Percentiles rank a stretch among this genome's conserved stretches.
Evolutionary conservation across 805 yeast genomes (phyloP).

Genomic region (Candida mattraensis): DNA sequence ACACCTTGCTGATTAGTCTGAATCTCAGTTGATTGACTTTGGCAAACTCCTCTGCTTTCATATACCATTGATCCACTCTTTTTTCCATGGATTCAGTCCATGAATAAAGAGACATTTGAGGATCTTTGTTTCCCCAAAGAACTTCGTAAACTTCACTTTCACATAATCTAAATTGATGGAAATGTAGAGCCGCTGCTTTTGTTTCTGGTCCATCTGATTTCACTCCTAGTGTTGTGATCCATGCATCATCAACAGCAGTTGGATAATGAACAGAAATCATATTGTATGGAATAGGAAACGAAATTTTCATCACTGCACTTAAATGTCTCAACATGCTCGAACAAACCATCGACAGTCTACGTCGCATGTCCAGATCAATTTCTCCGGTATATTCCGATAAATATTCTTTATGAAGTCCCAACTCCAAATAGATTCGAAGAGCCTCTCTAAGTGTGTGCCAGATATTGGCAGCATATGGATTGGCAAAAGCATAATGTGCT

Average conservation of each 20-base stretch:
- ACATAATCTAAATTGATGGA: conserved; percentile 14
- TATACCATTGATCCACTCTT: conserved; percentile 14
- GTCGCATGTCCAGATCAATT: conserved; percentile 11
- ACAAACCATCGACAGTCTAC: conserved; percentile 13
- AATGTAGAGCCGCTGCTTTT: conserved; percentile 19
- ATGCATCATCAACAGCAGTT: conserved; percentile 16
- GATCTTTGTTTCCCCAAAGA: conserved; percentile 13
- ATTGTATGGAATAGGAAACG: conserved; percentile 13
- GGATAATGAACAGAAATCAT: conserved; percentile 13
- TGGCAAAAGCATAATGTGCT: conserved; percentile 21
- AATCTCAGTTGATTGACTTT: conserved; percentile 15
- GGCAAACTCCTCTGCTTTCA: conserved; percentile 20
- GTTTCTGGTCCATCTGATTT: conserved; percentile 14
- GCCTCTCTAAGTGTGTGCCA: conserved; percentile 16
- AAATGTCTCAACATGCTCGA: conserved; percentile 16
- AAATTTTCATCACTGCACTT: conserved; percentile 10
- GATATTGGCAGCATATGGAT: conserved; percentile 18
- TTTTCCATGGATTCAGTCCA: conserved; percentile 15
- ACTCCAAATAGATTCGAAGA: conserved; percentile 12
- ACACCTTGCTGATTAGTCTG: conserved; percentile 16
- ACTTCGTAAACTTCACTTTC: conserved; percentile 20
- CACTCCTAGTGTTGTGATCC: conserved; percentile 12
- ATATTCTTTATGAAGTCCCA: conserved; percentile 16
- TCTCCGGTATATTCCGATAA: conserved; percentile 3
- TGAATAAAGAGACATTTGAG: conserved; percentile 6